Evolutionary conservation across 169 alveolate species (phyloP), one percentile per base, ranked within the genome.

Genomic region (Babesia microti): DNA sequence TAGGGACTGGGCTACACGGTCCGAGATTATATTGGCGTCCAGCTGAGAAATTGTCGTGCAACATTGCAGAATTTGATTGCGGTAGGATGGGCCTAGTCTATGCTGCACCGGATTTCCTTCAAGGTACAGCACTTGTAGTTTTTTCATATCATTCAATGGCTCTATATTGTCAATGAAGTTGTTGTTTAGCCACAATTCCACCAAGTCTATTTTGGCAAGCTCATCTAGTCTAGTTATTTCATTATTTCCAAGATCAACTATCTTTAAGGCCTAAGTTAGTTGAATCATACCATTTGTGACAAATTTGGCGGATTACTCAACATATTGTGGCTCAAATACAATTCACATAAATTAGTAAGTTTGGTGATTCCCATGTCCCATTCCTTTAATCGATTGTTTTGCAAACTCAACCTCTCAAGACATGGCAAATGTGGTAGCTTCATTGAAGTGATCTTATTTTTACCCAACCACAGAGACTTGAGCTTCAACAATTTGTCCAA

Each of bases 381-480:
- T 26, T 61, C 72, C 9, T 60, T 40, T 21, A 81, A 41, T 12
- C 89, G 59, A 36, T 81, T 81, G 41, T 81, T 80, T 29, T 81
- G 89, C 51, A 81, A 48, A 48, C 89, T 81, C 30, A 72, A 59
- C 41, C 57, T 79, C 54, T 59, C 61, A 50, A 81, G 57, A 19
- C 66, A 54, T 3, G 81, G 83, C 32, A 79, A 46, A 1, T 19
- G 37, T 0, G 85, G 85, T n/a, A 74, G 14, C 5, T 42, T 29
- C 54, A 81, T 45, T n/a, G 54, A 41, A 12, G 82, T 74, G 45
- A 87, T 57, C 48, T 84, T 87, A 71, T 87, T 87, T 22, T 80
- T 73, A 17, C 94, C 94, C 21, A 87, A 59, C 92, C 91, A 84
- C 32, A 87, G 71, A 39, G 87, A 84, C 42, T 40, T 68, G 32